Evolutionary conservation across 306 rosid species (phyloP), one percentile per base, ranked within the genome.

Genomic region (Malus asiatica): DNA sequence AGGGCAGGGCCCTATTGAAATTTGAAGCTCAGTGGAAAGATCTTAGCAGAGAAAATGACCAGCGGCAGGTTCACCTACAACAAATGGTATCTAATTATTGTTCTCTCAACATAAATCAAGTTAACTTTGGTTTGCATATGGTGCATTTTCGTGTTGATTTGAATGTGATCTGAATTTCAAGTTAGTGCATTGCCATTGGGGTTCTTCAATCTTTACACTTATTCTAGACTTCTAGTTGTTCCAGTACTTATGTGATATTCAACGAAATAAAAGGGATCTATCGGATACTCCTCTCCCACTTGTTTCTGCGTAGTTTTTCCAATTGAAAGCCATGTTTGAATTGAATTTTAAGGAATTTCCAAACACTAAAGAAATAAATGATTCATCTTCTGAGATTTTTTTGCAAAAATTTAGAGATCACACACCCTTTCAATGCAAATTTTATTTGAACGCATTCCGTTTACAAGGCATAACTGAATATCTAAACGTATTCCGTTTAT

Each of bases 1-100:
- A 62, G 48, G 77, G 77, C 35, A 62, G 77, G 45, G 77, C 70
- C 33, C n/a, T 62, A 18, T n/a, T 74, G 61, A 61, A 66, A 29
- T 74, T 74, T 62, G 77, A 74, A 62, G 70, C 61, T 29, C 77
- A 74, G 29, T 74, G 70, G 77, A 74, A 74, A 5, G 77, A 66
- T 15, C 33, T 29, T 4, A 74, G 20, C 5, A 74, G 9, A 74
- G 77, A 63, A 5, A 52, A 42, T 8, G 70, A 61, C 33, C 61
- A 45, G 60, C 70, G 60, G n/a, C 59, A 51, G 23, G 59, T 27
- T 44, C 59, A 74, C 33, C 32, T 74, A 46, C 48, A 62, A 46
- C 70, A 62, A 74, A 74, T 33, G 70, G 77, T 74, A 74, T 33
- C 38, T 19, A 14, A 3, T 5, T 58, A 4, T 72, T 59, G 42